phyloP scores from a whole-genome alignment of 1,284 basidiomycete species.

The Moesziomyces sp. region DNA sequence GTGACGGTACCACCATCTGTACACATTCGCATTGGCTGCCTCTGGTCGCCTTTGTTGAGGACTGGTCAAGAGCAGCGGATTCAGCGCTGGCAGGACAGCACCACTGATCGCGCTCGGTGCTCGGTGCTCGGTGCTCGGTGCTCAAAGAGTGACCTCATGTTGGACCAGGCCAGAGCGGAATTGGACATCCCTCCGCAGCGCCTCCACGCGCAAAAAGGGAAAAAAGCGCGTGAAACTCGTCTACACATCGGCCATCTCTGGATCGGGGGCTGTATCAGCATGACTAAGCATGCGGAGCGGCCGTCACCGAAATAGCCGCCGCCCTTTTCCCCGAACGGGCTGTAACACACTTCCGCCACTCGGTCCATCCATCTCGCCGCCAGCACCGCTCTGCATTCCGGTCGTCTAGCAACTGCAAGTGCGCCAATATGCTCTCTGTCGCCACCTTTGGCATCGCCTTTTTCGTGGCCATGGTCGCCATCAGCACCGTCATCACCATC shows the following conservation, averaged over 20 bases:
- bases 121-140: too few species aligned
- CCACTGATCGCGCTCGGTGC: too few species aligned
- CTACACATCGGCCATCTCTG: not conserved
- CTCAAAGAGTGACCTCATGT: not conserved
- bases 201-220: too few species aligned
- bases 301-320: too few species aligned
- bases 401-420: not conserved
- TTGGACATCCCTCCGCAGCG: too few species aligned
- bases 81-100: too few species aligned
- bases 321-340: not conserved
- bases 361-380: not conserved
- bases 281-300: not conserved
- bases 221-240: not conserved
- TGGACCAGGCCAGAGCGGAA: not conserved
- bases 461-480: constrained; percentile 41
- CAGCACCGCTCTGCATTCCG: not conserved
- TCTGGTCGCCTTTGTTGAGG: too few species aligned
- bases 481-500: constrained; percentile 47
- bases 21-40: too few species aligned
- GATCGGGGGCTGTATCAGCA: not conserved
- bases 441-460: constrained; percentile 41
- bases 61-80: too few species aligned
- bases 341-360: too few species aligned
- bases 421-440: constrained; percentile 27
- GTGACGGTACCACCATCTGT: too few species aligned